Evolutionary conservation across 148 eudicot genomes (phyloP).

Genomic region (Pouteria glomerata): DNA sequence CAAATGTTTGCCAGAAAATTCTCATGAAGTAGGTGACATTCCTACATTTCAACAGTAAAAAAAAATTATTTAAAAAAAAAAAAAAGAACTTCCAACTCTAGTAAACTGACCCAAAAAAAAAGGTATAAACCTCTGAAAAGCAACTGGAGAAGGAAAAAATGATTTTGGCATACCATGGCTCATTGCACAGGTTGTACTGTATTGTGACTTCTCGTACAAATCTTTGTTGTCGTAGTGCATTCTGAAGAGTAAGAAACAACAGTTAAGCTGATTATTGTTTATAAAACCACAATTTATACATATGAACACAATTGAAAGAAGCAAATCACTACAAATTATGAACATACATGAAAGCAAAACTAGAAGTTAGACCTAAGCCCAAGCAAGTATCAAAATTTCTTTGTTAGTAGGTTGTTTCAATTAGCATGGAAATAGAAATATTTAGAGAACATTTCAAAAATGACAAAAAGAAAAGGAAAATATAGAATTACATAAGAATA

Average conservation of each 20-base stretch:
- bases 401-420: too few species aligned
- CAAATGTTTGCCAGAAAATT: neutral
- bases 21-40: neutral
- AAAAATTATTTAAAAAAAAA: neutral
- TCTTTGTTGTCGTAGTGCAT: constrained; percentile 91
- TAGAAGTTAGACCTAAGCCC: neutral
- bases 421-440: too few species aligned
- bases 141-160: neutral
- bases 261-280: neutral
- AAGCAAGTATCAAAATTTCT: too few species aligned
- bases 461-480: too few species aligned
- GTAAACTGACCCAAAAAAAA: neutral
- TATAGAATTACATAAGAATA: too few species aligned
- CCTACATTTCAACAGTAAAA: neutral
- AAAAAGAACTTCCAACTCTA: neutral
- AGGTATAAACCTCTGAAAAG: neutral
- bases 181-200: constrained; percentile 92
- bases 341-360: neutral
- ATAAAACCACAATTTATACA: neutral
- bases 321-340: neutral
- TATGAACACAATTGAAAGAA: neutral
- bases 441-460: too few species aligned
- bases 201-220: constrained; percentile 94
- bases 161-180: constrained; percentile 67
- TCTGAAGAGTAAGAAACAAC: constrained; percentile 38